Base-by-base conservation (phyloP, 2,329 filamentous ascomycete genomes). In the Trichoderma sp. region DNA sequence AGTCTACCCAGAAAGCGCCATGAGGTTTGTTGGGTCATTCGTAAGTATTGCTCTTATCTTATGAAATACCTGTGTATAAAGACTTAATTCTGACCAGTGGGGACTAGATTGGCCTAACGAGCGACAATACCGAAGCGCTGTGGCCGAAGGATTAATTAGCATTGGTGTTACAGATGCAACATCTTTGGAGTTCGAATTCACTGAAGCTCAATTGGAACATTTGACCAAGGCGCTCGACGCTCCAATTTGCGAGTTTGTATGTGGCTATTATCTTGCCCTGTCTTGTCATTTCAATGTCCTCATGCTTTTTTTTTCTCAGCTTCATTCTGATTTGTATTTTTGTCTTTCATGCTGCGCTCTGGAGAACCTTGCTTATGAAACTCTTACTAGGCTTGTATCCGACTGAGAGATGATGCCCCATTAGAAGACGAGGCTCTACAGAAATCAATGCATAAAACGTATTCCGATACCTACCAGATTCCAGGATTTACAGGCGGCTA, bases 171-270 rank as follows among this genome's bases (percentile, higher is more conserved):
- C 17, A 15, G 43, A 68, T 20, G 55, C 70, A 20, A 67, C 63
- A 28, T 57, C 39, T 34, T 57, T 62, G 32, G 12, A 63, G 4
- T 39, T 67, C 43, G 50, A 71, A 8, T 68, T 71, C 11, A 39
- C 57, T 3, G 69, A 71, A 4, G 39, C 30, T 4, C 69, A 73
- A 17, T 34, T 64, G 0, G 6, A 30, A 2, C 30, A 75, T 23
- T 15, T 75, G 12, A 13, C 50, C 8, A 73, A 53, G 15, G 73
- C 73, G 4, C 58, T 76, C 20, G 63, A 72, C 13, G 73, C 74
- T 7, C 73, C 74, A 3, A 43, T 76, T 9, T 74, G 73, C n/a
- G 75, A 76, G 47, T 74, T 75, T 67, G 74, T 76, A 73, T 2
- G 71, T 62, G 12, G 4, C 23, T 15, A n/a, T 36, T 47, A 7